Evolutionary conservation across 306 rosid genomes (phyloP), one percentile per base, ranked within the genome.

Genomic region (Cucurbita pepo): DNA sequence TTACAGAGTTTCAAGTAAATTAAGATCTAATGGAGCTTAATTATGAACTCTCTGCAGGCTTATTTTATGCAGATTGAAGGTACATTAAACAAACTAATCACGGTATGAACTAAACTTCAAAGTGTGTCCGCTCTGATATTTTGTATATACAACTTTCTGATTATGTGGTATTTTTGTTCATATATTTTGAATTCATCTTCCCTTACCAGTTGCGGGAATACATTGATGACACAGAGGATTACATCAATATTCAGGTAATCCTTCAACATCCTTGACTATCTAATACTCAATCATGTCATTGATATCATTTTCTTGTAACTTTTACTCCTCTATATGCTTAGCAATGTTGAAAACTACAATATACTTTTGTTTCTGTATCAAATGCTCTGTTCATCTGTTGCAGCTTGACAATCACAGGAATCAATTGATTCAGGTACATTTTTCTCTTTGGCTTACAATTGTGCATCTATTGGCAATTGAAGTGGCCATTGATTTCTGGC

Each of bases 221-320:
- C 47, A 87, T 91, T 10, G 96, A 91, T 60, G 96, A 89, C 64
- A 89, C 97, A 7, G 97, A 92, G 81, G 97, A 92, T 81, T 92
- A 92, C 83, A 89, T 92, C 64, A 92, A 92, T 76, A 92, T 89
- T 65, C 97, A 89, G 87, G 97, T 89, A 47, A 72, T 5, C 41
- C 38, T 37, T 41, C 37, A 22, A 45, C 21, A 18, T 44, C 3
- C 10, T 5, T 43, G 54, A 19, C 72, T 10, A 12, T 43, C 10
- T 43, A 61, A 34, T 4, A 9, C 13, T 15, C 45, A n/a, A 50
- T 40, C 34, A n/a, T 44, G 52, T 34, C 64, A 41, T 63, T 40
- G 41, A 64, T 10, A 44, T 19, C 12, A 3, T 66, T 73, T 58
- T 57, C 25, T 69, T 47, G 71, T 69, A 14, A 47, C 14, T 69